Base-by-base conservation (phyloP, 345 rosid genomes). In the Corchorus olitorius region DNA sequence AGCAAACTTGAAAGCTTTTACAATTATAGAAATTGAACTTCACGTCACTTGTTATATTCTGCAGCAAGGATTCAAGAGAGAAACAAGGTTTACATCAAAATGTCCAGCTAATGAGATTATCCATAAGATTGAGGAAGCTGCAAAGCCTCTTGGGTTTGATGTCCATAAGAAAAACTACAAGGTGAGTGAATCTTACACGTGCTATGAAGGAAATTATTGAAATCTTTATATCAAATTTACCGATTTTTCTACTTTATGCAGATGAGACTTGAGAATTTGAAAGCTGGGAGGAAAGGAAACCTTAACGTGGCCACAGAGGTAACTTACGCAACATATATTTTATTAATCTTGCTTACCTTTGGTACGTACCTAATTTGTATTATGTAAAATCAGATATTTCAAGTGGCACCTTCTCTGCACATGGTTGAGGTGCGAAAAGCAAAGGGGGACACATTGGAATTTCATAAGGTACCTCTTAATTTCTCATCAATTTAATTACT, bases 381-480 rank as follows among this genome's bases (percentile, higher is more conserved):
- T 62, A 34, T 64, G 55, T 81, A 3, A 39, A 43, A 73, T 65
- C 82, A 96, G 98, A 81, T 96, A 70, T 93, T 96, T 80, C 97
- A 96, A 96, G 92, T 96, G 81, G 90, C 99, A 20, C 98, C 99
- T 68, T 93, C 94, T 41, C 86, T 96, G 64, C 97, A 96, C 81
- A 90, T 93, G 98, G 97, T 96, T 43, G 97, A 96, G 83, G 87
- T 96, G 49, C 89, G 97, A 13, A 96, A 96, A 81, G 91, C 98
- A 1, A 93, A 92, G 81, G 99, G 99, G n/a, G 98, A 96, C 80
- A 96, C 99, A 15, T 82, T 96, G 65, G 99, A 96, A 78, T 96
- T 93, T 73, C 94, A 92, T 54, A 93, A 89, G 97, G 97, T 93
- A 86, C 43, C 9, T 63, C 52, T 63, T 41, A 8, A 75, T 16